Evolutionary conservation across 2,329 filamentous ascomycete genomes (phyloP).

Genomic region (Beauveria scarabaeidicola): DNA sequence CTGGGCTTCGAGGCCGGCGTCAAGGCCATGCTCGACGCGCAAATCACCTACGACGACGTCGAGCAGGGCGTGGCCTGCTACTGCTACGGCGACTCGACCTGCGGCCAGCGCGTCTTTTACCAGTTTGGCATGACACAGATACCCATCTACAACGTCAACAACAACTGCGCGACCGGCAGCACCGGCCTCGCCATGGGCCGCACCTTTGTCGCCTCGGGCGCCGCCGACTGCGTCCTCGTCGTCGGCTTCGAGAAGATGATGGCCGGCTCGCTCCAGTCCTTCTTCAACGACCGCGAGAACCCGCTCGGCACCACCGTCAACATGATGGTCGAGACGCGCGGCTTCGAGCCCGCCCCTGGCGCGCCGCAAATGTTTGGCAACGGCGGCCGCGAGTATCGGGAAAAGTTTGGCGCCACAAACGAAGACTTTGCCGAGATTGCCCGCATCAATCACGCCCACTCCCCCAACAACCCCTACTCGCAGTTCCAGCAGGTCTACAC

Average conservation of each 20-base stretch:
- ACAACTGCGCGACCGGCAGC: conserved; percentile 95
- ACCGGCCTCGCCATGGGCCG: conserved; percentile 81
- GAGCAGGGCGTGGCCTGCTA: conserved; percentile 95
- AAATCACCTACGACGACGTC: conserved; percentile 94
- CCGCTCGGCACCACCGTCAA: conserved; percentile 62
- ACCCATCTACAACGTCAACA: conserved; percentile 96
- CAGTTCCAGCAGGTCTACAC: conserved; percentile 93
- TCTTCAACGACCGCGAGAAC: conserved; percentile 78
- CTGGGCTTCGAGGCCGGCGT: conserved; percentile 87
- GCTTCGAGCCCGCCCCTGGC: conserved; percentile 71
- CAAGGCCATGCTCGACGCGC: conserved; percentile 76
- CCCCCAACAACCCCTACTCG: conserved; percentile 89
- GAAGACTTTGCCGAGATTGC: conserved; percentile 94
- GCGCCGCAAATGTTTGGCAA: conserved; percentile 95
- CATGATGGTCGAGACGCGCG: conserved; percentile 79
- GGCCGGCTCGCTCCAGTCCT: conserved; percentile 72
- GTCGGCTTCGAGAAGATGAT: conserved; percentile 99
- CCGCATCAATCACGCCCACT: conserved; percentile 87
- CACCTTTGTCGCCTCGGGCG: conserved; percentile 69
- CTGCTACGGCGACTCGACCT: conserved; percentile 93
- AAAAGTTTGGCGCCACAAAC: conserved; percentile 78
- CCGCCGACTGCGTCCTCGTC: conserved; percentile 80
- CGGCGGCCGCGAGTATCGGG: conserved; percentile 87
- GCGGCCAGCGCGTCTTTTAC: conserved; percentile 94
- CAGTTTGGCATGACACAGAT: conserved; percentile 97